Percentiles rank a stretch among this genome's conserved stretches.
Conservation (phyloP, 1,284 basidiomycete genomes). For the Moesziomyces globuligerus region DNA sequence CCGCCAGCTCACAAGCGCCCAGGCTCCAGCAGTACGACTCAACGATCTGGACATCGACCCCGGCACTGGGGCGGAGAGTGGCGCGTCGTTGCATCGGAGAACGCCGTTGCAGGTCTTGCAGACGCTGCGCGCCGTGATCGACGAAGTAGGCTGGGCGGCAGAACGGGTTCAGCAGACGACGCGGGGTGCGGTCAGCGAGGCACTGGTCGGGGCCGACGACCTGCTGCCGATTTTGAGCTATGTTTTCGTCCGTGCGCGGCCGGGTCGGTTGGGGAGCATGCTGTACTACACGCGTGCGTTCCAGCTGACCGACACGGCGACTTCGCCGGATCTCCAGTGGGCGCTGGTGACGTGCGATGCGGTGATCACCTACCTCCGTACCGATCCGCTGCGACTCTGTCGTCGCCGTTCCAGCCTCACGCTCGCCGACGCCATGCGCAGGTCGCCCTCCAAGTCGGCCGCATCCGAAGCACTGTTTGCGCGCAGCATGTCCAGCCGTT, state of each 20-base stretch:
- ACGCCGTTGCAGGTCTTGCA: conserved; percentile 42
- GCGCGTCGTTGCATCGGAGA: conserved; percentile 14
- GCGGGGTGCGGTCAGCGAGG: conserved; percentile 4
- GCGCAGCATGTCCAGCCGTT: conserved; percentile 24
- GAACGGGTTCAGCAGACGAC: conserved; percentile 12
- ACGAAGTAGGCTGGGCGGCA: conserved; percentile 31
- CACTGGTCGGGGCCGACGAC: conserved; percentile 35
- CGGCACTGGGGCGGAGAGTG: no score
- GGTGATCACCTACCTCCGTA: conserved; percentile 34
- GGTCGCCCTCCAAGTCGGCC: not conserved
- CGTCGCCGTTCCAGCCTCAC: conserved; percentile 19
- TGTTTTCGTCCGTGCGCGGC: conserved; percentile 28
- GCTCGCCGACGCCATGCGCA: conserved; percentile 8
- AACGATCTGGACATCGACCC: no score
- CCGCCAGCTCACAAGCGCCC: not conserved
- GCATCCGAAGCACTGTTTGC: conserved; percentile 9
- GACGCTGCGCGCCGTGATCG: conserved; percentile 32
- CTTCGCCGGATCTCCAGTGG: conserved; percentile 32
- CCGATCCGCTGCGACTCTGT: conserved; percentile 34
- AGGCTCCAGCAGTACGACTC: no score
- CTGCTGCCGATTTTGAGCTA: conserved; percentile 38
- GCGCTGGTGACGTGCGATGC: conserved; percentile 40
- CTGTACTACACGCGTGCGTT: conserved; percentile 43
- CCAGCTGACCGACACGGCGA: conserved; percentile 34
- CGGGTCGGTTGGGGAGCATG: conserved; percentile 26